Evolutionary conservation across 345 rosid genomes (phyloP), one percentile per base, ranked within the genome.

Genomic region (Garcia nutans): DNA sequence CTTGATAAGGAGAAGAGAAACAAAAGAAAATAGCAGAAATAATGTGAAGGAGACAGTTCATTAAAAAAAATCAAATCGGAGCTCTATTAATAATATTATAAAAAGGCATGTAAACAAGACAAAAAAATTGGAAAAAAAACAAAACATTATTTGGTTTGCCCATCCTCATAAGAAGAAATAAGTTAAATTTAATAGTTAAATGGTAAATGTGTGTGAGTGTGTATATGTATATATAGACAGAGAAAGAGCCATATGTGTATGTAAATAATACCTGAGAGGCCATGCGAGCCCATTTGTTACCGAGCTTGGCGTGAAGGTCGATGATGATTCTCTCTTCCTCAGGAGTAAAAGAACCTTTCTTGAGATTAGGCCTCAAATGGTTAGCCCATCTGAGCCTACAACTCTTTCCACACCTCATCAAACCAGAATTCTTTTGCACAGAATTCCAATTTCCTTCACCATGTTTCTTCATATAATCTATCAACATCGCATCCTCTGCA

Each of bases 201-300:
- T 10, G 13, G 2, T 15, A 50, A 16, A 8, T 17, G 59, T 3
- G 31, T 28, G 31, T 28, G 31, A 28, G 31, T 28, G 31, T 28
- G 31, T n/a, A n/a, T n/a, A n/a, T n/a, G n/a, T n/a, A n/a, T n/a
- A n/a, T n/a, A n/a, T n/a, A n/a, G n/a, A n/a, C n/a, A n/a, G n/a
- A 63, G 5, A 1, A 1, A 15, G 13, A 28, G 15, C 8, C 19
- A 58, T 54, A 45, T 6, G 31, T 5, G 24, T 9, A n/a, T 61
- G 20, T 33, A 57, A 68, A 49, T 77, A 68, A 49, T 77, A 94
- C 98, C 96, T 89, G 97, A 66, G 97, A 78, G 66, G 98, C 97
- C 96, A 94, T 92, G 73, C 93, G 94, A 86, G 98, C 96, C 98
- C 98, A 93, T 84, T 86, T 94, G 85, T 94, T 94, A 26, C 97